Conservation (phyloP, 116 monocot species). For the Zostera marina region DNA sequence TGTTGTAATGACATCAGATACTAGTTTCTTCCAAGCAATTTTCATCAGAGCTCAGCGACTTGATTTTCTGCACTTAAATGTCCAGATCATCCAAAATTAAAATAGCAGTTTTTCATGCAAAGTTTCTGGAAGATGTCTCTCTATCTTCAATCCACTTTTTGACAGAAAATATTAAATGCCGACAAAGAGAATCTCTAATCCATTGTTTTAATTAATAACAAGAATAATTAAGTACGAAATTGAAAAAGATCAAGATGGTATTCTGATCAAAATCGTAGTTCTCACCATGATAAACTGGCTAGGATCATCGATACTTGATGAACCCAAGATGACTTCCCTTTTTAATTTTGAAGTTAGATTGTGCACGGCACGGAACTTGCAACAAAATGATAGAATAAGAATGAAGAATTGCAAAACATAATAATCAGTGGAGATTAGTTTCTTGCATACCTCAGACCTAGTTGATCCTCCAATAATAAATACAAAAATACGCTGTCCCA, state of each 20-base stretch:
- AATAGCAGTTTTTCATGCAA: neutral
- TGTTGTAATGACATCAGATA: constrained; percentile 10
- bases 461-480: constrained; percentile 96
- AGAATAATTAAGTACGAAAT: neutral
- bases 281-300: constrained; percentile 79
- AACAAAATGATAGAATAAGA: neutral
- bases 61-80: constrained; percentile 39
- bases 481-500: constrained; percentile 88
- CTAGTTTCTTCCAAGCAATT: constrained; percentile 23
- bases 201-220: too few species aligned
- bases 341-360: constrained; percentile 68
- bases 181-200: too few species aligned
- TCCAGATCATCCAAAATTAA: neutral
- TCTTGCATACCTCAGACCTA: constrained; percentile 67
- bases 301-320: constrained; percentile 86
- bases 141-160: too few species aligned
- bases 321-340: constrained; percentile 87
- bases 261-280: neutral
- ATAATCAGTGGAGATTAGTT: neutral
- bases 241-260: neutral
- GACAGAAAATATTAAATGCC: too few species aligned
- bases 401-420: neutral
- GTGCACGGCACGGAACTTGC: constrained; percentile 57
- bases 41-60: constrained; percentile 34
- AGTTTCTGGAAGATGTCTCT: too few species aligned